These are phyloP conservation scores for Gloeostereum incarnatum DNA, from an alignment of 768 basidiomycete species.

Conservation along the genomic window DNA sequence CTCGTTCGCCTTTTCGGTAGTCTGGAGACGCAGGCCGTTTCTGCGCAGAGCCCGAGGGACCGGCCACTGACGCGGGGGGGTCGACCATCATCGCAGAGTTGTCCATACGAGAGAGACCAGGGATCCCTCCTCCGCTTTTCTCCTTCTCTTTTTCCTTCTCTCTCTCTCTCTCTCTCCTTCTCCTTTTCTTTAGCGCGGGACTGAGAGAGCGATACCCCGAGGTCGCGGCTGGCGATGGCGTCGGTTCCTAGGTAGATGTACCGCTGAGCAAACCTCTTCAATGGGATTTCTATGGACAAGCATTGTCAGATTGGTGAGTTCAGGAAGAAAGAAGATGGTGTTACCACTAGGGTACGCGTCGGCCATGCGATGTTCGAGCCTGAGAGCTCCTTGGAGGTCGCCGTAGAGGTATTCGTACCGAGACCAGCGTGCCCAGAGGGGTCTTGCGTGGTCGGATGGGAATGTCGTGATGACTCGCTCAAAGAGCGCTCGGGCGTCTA, in stretches of 20 bases:
- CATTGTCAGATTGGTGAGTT: constrained; percentile 2
- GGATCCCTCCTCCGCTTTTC: no score
- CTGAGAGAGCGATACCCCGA: no score
- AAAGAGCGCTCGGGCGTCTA: constrained; percentile 94
- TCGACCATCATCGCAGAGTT: no score
- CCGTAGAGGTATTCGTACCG: constrained; percentile 93
- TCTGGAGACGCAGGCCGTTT: no score
- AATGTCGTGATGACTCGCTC: constrained; percentile 81
- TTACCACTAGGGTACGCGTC: constrained; percentile 82
- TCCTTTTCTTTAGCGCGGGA: no score
- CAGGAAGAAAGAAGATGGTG: constrained; percentile 1
- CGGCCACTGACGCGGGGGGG: no score
- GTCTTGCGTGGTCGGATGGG: constrained; percentile 66
- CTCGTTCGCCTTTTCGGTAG: no score
- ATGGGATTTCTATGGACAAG: constrained; percentile 73
- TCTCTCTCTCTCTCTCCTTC: no score
- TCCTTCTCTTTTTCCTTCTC: no score
- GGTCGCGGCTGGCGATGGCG: constrained; percentile 81
- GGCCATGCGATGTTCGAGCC: constrained; percentile 82
- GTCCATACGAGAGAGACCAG: no score
- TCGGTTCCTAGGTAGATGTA: constrained; percentile 79
- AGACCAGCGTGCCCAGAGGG: constrained; percentile 95
- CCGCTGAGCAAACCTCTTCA: constrained; percentile 85
- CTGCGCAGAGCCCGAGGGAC: no score
- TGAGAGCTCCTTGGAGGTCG: constrained; percentile 80